Conservation (phyloP, 345 rosid genomes). For the Eucalyptus cloeziana region DNA sequence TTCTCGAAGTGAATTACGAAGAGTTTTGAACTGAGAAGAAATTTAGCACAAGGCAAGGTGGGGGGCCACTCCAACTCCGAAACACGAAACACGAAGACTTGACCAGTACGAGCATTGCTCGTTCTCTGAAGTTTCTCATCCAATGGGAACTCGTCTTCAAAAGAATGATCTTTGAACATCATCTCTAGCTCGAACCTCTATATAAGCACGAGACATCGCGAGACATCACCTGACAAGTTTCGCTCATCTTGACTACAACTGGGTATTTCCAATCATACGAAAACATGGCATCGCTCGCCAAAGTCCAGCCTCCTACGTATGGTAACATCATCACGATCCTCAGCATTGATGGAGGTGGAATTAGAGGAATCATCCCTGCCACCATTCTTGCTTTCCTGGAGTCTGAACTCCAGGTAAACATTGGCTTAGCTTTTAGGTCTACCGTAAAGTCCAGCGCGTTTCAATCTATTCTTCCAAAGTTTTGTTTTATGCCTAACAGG, state of each 20-base stretch:
- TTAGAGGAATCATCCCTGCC: constrained; percentile 54
- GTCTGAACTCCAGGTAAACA: constrained; percentile 59
- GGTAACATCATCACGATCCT: constrained; percentile 54
- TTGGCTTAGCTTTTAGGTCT: not conserved
- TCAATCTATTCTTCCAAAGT: not conserved
- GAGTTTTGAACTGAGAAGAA: not conserved
- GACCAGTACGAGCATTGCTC: not conserved
- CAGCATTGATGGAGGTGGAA: constrained; percentile 76
- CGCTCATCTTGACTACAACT: not conserved
- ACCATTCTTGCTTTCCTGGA: constrained; percentile 53
- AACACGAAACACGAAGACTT: not conserved
- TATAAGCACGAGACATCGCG: not conserved
- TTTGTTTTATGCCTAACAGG: not conserved
- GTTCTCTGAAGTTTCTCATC: not conserved
- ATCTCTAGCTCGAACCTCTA: not conserved
- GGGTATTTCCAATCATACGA: not conserved
- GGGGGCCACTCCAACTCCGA: not conserved
- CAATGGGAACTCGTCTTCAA: not conserved
- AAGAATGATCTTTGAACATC: not conserved
- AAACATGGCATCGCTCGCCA: not conserved
- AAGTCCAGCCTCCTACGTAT: constrained; percentile 16
- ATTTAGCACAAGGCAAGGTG: not conserved
- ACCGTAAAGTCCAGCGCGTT: not conserved
- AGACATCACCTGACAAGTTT: not conserved
- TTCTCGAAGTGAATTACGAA: not conserved